phyloP scores from a whole-genome alignment of 768 basidiomycete genomes.

The Tremella yokohamensis region DNA sequence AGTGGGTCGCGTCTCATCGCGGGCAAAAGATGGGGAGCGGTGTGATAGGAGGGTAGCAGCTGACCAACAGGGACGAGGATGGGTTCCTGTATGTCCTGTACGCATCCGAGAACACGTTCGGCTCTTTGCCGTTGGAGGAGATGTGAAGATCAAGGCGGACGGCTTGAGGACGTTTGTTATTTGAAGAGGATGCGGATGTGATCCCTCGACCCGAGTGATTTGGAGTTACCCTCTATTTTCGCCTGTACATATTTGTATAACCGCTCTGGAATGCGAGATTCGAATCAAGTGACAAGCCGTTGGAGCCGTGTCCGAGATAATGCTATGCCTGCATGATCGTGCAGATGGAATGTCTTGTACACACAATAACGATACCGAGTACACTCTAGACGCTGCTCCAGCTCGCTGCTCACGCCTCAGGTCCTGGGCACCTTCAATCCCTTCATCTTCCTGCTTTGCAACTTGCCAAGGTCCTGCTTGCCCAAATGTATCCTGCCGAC shows the following conservation, averaged over 20 bases:
- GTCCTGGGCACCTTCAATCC: conserved; percentile 57
- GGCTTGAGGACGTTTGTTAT: not conserved
- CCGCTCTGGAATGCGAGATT: conserved; percentile 5
- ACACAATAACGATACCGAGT: too few relatives aligned
- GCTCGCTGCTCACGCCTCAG: too few relatives aligned
- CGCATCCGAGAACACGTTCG: conserved; percentile 97
- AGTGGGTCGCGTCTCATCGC: conserved; percentile 61
- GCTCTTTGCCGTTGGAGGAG: conserved; percentile 40
- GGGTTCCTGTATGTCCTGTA: conserved; percentile 96
- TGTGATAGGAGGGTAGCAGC: conserved; percentile 6
- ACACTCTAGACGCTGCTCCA: too few relatives aligned
- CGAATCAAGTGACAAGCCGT: too few relatives aligned
- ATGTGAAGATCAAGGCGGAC: conserved; percentile 18
- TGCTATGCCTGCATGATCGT: too few relatives aligned
- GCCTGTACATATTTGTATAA: conserved; percentile 6
- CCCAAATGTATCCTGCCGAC: conserved; percentile 83
- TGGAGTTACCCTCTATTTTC: not conserved
- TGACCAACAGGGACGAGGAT: conserved; percentile 78
- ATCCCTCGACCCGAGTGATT: conserved; percentile 1
- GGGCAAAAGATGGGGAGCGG: too few relatives aligned
- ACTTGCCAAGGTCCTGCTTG: conserved; percentile 77
- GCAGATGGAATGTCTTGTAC: too few relatives aligned
- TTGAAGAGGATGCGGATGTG: not conserved
- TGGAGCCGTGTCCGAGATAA: too few relatives aligned
- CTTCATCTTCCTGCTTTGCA: conserved; percentile 97